Conservation (phyloP, 495 filamentous ascomycete species). For the Aspergillus panamensis region DNA sequence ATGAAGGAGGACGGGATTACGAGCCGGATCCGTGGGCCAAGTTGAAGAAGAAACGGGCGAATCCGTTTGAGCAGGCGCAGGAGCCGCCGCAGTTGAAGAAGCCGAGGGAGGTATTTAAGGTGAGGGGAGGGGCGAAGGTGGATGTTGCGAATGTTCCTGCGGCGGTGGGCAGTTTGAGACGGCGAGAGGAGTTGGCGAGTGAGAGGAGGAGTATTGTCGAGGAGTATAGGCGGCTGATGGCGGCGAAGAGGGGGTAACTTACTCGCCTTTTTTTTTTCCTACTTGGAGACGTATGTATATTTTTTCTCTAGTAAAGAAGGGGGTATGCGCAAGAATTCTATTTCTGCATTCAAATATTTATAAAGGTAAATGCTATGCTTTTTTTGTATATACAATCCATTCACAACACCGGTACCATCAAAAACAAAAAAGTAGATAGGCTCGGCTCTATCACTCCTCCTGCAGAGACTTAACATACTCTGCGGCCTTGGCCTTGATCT, state of each 20-base stretch:
- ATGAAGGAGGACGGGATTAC: conserved; percentile 33
- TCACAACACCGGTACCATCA: conserved; percentile 11
- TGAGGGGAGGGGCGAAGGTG: conserved; percentile 62
- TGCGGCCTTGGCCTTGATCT: conserved; percentile 68
- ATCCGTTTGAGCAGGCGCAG: conserved; percentile 72
- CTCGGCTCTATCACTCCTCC: conserved; percentile 28
- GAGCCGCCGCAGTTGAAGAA: conserved; percentile 75
- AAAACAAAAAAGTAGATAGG: background rate
- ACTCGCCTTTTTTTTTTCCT: background rate
- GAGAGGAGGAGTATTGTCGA: conserved; percentile 76
- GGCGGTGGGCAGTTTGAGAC: conserved; percentile 71
- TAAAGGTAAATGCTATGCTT: conserved; percentile 9
- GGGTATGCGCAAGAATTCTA: conserved; percentile 14
- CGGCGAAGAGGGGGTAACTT: conserved; percentile 48
- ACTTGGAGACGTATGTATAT: background rate
- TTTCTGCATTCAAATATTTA: conserved; percentile 6
- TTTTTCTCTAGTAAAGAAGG: background rate
- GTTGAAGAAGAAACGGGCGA: conserved; percentile 48
- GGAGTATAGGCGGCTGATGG: conserved; percentile 78
- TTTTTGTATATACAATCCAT: conserved; percentile 13
- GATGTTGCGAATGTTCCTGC: conserved; percentile 73
- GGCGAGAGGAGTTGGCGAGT: conserved; percentile 75
- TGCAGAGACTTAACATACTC: conserved; percentile 62
- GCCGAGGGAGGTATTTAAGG: conserved; percentile 67
- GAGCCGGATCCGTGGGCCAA: conserved; percentile 81